Conservation (phyloP, 352 stramenopile genomes). For the Globisporangium acanthophoron region DNA sequence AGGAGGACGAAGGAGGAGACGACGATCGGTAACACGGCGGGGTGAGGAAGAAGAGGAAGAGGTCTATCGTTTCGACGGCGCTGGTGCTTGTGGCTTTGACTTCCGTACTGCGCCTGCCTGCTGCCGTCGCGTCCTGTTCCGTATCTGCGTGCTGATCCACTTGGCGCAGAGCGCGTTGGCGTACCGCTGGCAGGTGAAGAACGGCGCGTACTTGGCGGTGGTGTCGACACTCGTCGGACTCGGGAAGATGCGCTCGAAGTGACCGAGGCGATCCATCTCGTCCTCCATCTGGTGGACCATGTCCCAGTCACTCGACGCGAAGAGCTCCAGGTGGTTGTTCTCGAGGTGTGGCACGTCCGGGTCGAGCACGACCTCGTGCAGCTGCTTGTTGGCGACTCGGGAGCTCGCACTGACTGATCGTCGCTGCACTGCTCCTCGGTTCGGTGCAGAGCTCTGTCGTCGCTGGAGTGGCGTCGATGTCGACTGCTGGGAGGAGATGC, state of each 20-base stretch:
- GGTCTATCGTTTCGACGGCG: neutral
- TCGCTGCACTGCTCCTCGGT: neutral
- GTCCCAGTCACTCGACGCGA: slow-evolving; percentile 49
- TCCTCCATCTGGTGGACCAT: slow-evolving; percentile 59
- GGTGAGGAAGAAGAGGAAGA: too few species aligned
- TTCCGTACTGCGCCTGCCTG: neutral
- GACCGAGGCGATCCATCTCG: slow-evolving; percentile 47
- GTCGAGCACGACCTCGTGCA: slow-evolving; percentile 26
- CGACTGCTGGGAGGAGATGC: neutral
- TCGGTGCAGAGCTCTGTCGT: neutral
- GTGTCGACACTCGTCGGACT: slow-evolving; percentile 12
- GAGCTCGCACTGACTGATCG: neutral
- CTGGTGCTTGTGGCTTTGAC: neutral
- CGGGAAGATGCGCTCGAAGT: slow-evolving; percentile 77
- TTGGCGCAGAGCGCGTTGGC: slow-evolving; percentile 53
- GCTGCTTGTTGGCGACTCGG: neutral
- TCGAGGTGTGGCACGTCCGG: slow-evolving; percentile 12
- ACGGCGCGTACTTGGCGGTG: slow-evolving; percentile 26
- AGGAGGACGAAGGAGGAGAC: neutral
- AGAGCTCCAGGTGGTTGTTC: slow-evolving; percentile 11
- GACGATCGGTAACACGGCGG: neutral
- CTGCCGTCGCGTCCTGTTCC: neutral
- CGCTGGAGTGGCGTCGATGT: neutral
- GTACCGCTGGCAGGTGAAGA: slow-evolving; percentile 63
- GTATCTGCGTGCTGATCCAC: slow-evolving; percentile 43